Base-by-base conservation (phyloP, 2,329 filamentous ascomycete genomes). In the Cordyceps tenuipes region DNA sequence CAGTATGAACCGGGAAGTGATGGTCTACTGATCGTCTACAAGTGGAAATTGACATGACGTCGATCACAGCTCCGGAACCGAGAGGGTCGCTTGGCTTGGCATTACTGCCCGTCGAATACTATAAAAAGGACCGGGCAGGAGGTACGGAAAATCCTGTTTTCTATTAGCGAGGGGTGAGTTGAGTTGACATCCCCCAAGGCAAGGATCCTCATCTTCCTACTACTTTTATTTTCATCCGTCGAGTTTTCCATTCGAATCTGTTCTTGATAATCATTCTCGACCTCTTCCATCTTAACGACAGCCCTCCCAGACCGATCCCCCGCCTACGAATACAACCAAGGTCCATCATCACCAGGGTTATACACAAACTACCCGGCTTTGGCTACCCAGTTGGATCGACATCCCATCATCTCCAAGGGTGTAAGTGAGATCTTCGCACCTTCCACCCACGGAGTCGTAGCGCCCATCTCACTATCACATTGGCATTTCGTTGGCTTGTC, bases 31-130 rank as follows among this genome's bases (percentile, higher is more conserved):
- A 23, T 23, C 23, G 23, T 23, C 23, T 23, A n/a, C n/a, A 50
- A 15, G 6, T 23, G 36, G 56, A 58, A 58, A 58, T 51, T 43
- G 47, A 44, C 21, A 58, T 34, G 47, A 58, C 47, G 56, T 58
- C 36, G 56, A 58, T 58, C 56, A 4, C 10, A 3, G 29, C 31
- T 23, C n/a, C 23, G 21, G 15, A 36, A 41, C 36, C 15, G 36
- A 41, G 3, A 41, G 29, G 29, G 29, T 29, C 29, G 5, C 29
- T 13, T 17, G 17, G 26, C 5, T 36, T 15, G 23, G 15, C 52
- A 31, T 34, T 17, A 17, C 7, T 1, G 5, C n/a, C 21, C 26
- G 5, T 21, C 13, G 19, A 8, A 21, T 43, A 29, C n/a, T n/a
- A n/a, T n/a, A n/a, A n/a, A n/a, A n/a, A n/a, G n/a, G n/a, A n/a